Base-by-base conservation (phyloP, 2,329 filamentous ascomycete genomes). In the Trichoderma simmonsii region DNA sequence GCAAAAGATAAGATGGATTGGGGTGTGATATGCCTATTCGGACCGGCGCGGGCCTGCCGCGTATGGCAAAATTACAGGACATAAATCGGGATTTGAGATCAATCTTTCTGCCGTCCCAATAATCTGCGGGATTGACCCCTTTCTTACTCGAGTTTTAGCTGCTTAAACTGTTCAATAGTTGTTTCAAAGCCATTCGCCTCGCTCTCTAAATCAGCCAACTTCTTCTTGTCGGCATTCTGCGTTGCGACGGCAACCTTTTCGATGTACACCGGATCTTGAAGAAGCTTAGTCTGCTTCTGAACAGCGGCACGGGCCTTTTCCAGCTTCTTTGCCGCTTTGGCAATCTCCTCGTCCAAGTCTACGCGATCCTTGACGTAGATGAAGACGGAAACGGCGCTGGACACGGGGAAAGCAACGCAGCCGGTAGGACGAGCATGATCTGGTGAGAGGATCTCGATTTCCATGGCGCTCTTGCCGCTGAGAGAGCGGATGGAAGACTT, bases 121-220 rank as follows among this genome's bases (percentile, higher is more conserved):
- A 1, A 3, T 4, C 18, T 21, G 11, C 0, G 9, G 18, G 4
- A 48, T n/a, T 11, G 2, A 2, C 2, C 9, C 8, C 2, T 6
- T 12, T 12, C 0, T 51, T 12, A 21, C 1, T 51, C 43, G 9
- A 51, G 43, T 3, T 51, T 51, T 6, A 51, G 43, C 43, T 21
- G 43, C 9, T 3, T 51, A 21, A 51, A 51, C n/a, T 51, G 43
- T 4, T 12, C 43, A 21, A 51, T 51, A 0, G 43, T 51, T 21
- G 43, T 51, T 21, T 51, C 43, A 21, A 51, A 51, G n/a, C 43
- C 43, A 21, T 51, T 12, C 9, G 43, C 43, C 4, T 51, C 43
- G n/a, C 43, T 51, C 43, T 51, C 43, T 4, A 51, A 6, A 21
- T 51, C 43, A 51, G 43, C 43, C 43, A 51, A 51, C n/a, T 51